Conservation (phyloP, 2,329 filamentous ascomycete genomes). For the Diplocarpon mali region DNA sequence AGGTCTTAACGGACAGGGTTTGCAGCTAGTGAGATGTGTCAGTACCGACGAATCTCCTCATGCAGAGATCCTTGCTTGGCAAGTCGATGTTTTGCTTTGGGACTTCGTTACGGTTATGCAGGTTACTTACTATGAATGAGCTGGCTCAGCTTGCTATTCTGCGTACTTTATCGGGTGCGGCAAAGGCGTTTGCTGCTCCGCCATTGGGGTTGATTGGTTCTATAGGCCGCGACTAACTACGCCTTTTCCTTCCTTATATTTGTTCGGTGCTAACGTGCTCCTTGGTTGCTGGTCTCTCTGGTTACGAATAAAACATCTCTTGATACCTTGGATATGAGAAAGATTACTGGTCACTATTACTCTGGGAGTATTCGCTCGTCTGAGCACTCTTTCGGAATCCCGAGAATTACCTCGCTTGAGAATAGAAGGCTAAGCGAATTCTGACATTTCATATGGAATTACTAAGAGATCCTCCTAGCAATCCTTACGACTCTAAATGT, state of each 20-base stretch:
- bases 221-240: neutral
- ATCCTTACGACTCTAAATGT: neutral
- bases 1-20: neutral
- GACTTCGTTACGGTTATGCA: constrained; percentile 40
- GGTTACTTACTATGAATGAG: constrained; percentile 37
- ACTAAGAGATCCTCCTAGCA: neutral
- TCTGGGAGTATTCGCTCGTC: too few relatives aligned
- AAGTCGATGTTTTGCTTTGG: constrained; percentile 41
- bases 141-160: constrained; percentile 40
- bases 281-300: too few relatives aligned
- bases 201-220: constrained; percentile 47
- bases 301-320: too few relatives aligned
- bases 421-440: too few relatives aligned
- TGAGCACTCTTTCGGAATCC: too few relatives aligned
- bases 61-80: constrained; percentile 39
- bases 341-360: too few relatives aligned
- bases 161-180: constrained; percentile 41
- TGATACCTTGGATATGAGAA: too few relatives aligned
- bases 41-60: constrained; percentile 33
- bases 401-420: too few relatives aligned
- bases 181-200: constrained; percentile 41
- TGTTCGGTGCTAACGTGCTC: too few relatives aligned
- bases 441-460: too few relatives aligned
- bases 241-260: too few relatives aligned
- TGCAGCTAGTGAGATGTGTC: neutral